phyloP scores from a whole-genome alignment of 306 rosid species.

The Trifolium pratense region DNA sequence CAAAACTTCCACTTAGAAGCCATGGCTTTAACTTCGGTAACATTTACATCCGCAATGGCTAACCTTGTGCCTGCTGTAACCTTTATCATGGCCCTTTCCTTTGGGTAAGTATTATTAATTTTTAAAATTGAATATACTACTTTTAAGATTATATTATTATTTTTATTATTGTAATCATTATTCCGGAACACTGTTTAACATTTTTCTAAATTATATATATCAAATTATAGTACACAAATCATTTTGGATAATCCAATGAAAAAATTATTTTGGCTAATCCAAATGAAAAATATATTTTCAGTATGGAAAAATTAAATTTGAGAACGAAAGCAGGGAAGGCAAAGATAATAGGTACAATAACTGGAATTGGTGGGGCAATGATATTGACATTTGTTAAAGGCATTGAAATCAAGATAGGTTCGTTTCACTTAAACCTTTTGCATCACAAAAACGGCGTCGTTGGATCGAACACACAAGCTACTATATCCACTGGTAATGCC shows the following conservation, averaged over 20 bases:
- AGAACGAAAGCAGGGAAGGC: conserved; percentile 50
- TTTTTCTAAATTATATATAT: no score
- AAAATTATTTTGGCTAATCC: no score
- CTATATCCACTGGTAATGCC: not conserved
- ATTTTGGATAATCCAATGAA: no score
- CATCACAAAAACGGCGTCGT: not conserved
- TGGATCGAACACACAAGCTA: not conserved
- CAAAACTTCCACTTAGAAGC: conserved; percentile 65
- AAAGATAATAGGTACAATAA: conserved; percentile 51
- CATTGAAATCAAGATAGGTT: conserved; percentile 17
- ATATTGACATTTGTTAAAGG: conserved; percentile 60
- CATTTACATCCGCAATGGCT: conserved; percentile 65
- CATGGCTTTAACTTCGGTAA: conserved; percentile 64
- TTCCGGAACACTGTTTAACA: no score
- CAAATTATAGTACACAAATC: no score
- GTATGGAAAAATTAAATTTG: conserved; percentile 50
- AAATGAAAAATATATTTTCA: not conserved
- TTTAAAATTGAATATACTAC: no score
- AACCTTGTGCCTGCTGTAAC: conserved; percentile 74
- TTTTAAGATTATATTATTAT: no score
- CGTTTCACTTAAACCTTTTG: conserved; percentile 42
- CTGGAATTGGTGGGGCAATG: conserved; percentile 63
- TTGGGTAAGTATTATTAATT: conserved; percentile 57
- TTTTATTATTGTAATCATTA: no score
- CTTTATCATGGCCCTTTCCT: conserved; percentile 60